Conservation (phyloP, 129 eudicot species). For the Tagetes patula region DNA sequence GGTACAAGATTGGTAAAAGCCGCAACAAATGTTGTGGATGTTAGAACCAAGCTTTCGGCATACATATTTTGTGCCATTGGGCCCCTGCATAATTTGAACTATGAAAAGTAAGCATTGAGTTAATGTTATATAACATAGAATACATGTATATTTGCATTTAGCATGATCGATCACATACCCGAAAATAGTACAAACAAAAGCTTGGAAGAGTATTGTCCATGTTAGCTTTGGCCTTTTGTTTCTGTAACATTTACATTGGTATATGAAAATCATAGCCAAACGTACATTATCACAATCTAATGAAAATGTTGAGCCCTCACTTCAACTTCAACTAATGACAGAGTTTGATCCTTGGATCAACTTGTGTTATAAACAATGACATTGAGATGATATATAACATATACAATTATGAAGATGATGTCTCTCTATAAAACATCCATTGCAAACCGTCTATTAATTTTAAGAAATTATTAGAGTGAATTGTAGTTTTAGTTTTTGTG, state of each 20-base stretch:
- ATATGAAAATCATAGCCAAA: too few species aligned
- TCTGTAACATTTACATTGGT: slow-evolving; percentile 28
- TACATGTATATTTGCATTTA: neutral
- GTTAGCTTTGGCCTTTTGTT: slow-evolving; percentile 45
- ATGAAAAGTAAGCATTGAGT: neutral
- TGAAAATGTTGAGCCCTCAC: too few species aligned
- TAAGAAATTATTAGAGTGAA: too few species aligned
- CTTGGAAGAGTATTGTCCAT: slow-evolving; percentile 36
- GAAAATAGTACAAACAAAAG: slow-evolving; percentile 27
- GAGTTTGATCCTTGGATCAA: too few species aligned
- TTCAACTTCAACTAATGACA: too few species aligned
- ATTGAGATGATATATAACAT: too few species aligned
- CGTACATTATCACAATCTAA: too few species aligned
- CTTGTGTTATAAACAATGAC: too few species aligned
- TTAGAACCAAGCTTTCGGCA: slow-evolving; percentile 39
- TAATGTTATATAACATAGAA: neutral
- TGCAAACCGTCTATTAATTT: too few species aligned
- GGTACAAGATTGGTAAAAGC: slow-evolving; percentile 48
- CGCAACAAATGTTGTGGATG: slow-evolving; percentile 48
- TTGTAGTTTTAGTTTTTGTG: too few species aligned
- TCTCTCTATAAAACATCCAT: too few species aligned
- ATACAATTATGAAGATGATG: too few species aligned
- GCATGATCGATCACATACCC: slow-evolving; percentile 30
- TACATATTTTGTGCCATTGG: slow-evolving; percentile 37
- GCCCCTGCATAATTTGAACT: slow-evolving; percentile 16